phyloP scores from a whole-genome alignment of 2,329 filamentous ascomycete genomes.

The Colletotrichum godetiae region DNA sequence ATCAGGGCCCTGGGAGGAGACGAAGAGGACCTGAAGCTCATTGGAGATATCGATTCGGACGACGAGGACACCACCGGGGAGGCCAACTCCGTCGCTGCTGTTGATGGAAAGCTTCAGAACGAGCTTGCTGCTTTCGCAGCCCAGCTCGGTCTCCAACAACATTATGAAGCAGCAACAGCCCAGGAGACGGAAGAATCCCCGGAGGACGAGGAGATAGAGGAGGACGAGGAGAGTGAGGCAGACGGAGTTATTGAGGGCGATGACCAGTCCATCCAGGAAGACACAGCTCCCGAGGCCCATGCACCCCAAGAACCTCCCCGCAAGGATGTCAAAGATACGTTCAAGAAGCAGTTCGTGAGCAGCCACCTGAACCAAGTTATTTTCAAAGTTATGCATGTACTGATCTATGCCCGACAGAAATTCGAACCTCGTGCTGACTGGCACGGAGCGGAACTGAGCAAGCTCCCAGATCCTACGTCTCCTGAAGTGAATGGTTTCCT shows the following conservation, averaged over 20 bases:
- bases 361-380: neutral
- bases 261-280: constrained; percentile 45
- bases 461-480: constrained; percentile 56
- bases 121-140: constrained; percentile 34
- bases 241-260: constrained; percentile 46
- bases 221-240: constrained; percentile 45
- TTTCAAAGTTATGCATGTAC: neutral
- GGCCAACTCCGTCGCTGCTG: neutral
- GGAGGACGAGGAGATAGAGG: constrained; percentile 47
- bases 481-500: constrained; percentile 58
- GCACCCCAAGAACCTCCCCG: neutral
- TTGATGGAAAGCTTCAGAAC: constrained; percentile 27
- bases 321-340: constrained; percentile 47
- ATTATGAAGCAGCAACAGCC: constrained; percentile 21
- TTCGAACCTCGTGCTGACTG: constrained; percentile 70
- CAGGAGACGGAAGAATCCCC: constrained; percentile 38
- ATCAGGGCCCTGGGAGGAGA: constrained; percentile 74
- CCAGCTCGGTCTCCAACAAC: constrained; percentile 33
- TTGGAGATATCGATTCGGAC: constrained; percentile 61
- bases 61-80: constrained; percentile 41
- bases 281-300: constrained; percentile 35
- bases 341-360: constrained; percentile 51
- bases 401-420: constrained; percentile 48
- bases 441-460: constrained; percentile 58
- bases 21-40: constrained; percentile 71